Evolutionary conservation across 129 eudicot genomes (phyloP).

Genomic region (Gnaphalium uliginosum): DNA sequence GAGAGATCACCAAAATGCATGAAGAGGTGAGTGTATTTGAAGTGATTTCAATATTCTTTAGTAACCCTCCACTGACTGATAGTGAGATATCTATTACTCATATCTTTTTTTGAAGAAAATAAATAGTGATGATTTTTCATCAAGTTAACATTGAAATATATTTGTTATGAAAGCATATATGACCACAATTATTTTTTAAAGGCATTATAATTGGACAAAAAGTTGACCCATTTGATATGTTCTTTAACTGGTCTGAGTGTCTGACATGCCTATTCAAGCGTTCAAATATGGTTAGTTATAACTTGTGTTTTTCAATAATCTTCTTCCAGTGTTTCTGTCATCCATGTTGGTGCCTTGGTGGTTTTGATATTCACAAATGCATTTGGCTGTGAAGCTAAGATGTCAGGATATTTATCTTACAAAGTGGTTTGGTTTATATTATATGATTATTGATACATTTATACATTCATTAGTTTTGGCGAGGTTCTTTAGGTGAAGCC

Average conservation of each 20-base stretch:
- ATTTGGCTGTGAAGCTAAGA: neutral
- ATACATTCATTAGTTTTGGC: constrained; percentile 65
- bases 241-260: neutral
- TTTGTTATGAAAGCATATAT: neutral
- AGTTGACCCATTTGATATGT: too few relatives aligned
- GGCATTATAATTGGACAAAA: too few relatives aligned
- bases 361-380: neutral
- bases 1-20: constrained; percentile 95
- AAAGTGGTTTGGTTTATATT: neutral
- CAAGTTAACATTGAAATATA: neutral
- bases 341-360: neutral
- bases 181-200: neutral
- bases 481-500: constrained; percentile 78
- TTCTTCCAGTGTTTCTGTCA: neutral
- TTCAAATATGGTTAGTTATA: neutral
- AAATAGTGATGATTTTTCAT: neutral
- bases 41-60: neutral
- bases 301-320: too few relatives aligned
- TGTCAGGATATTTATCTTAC: neutral
- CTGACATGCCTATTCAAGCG: too few relatives aligned
- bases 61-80: neutral
- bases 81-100: neutral
- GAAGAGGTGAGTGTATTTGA: constrained; percentile 63
- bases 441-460: constrained; percentile 5
- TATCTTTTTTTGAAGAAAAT: neutral